phyloP scores from a whole-genome alignment of 352 stramenopile species.

The Pythium oligandrum region DNA sequence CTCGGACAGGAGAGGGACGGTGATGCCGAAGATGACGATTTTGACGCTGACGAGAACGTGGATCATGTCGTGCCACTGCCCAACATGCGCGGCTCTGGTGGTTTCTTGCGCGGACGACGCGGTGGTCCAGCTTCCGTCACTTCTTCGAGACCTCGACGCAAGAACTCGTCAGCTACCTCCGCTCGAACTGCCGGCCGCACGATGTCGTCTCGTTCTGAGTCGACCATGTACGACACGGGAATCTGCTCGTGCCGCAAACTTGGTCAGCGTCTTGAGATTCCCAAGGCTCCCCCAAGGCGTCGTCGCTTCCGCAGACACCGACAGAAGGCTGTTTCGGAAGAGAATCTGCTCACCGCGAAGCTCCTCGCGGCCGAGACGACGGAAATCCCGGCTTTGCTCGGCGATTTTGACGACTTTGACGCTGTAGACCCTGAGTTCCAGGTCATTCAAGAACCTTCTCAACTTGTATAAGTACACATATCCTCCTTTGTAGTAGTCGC shows the following conservation, averaged over 20 bases:
- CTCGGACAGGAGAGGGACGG: background rate
- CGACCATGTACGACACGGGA: constrained; percentile 33
- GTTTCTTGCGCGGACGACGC: background rate
- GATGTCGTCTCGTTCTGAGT: constrained; percentile 4
- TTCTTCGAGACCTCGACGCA: constrained; percentile 4
- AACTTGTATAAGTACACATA: no score
- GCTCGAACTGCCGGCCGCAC: constrained; percentile 2
- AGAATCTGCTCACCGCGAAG: constrained; percentile 19
- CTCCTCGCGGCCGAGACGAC: constrained; percentile 11
- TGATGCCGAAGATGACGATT: background rate
- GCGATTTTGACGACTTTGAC: constrained; percentile 22
- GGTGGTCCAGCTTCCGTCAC: background rate
- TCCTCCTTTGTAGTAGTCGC: no score
- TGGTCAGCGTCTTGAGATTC: constrained; percentile 41
- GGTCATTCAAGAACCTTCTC: constrained; percentile 3
- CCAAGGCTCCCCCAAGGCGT: constrained; percentile 19
- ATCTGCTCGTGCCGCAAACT: constrained; percentile 49
- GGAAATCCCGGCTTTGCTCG: background rate
- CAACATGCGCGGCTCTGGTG: background rate
- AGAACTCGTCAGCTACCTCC: constrained; percentile 8
- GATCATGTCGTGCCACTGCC: constrained; percentile 18
- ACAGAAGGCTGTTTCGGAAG: constrained; percentile 14
- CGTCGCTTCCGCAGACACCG: constrained; percentile 10
- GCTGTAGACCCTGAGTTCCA: constrained; percentile 10
- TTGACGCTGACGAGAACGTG: constrained; percentile 12